Evolutionary conservation across 495 filamentous ascomycete species (phyloP), one percentile per base, ranked within the genome.

Genomic region (Aspergillus leporis): DNA sequence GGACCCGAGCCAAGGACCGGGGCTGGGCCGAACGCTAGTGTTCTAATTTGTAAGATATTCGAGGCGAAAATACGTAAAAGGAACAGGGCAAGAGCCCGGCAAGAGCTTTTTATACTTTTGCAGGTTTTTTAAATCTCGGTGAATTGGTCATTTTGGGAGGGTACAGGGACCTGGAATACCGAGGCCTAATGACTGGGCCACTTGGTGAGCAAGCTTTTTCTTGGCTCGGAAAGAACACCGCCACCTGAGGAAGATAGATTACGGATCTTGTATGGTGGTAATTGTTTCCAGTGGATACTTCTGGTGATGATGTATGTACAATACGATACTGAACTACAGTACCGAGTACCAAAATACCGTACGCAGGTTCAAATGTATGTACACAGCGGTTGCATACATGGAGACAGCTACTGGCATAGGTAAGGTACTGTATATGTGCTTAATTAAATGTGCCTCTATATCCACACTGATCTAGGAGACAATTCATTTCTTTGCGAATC

Each of bases 401-500:
- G 2, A 12, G 13, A 8, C 10, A 36, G 34, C 13, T 36, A 36
- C 34, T 12, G 19, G 19, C 19, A 10, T 23, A 47, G 19, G 19
- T 23, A 21, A 47, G 43, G 43, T 23, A 47, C 43, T 47, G 9
- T 47, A 47, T 23, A 21, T 1, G 4, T 1, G 19, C 21, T 23
- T 12, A 10, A 23, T 41, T 1, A 36, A 10, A 4, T 14, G 13
- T 12, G 2, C 10, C 8, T 36, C 6, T 16, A 51, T 9, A 25
- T 30, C 22, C 30, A 2, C 22, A 51, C n/a, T 10, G 19, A 51
- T 8, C 21, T 32, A 21, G 36, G 16, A 12, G 32, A 30, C 18
- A 18, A 23, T 22, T 55, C 60, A 69, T 54, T 59, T 46, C 55
- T 55, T 66, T 9, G 78, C 80, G 57, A 76, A 81, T 5, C 90